A percentile compares a stretch with the other conserved stretches of the same genome.
phyloP scores from a whole-genome alignment of 2,329 filamentous ascomycete species.

The Botryotinia calthae region DNA sequence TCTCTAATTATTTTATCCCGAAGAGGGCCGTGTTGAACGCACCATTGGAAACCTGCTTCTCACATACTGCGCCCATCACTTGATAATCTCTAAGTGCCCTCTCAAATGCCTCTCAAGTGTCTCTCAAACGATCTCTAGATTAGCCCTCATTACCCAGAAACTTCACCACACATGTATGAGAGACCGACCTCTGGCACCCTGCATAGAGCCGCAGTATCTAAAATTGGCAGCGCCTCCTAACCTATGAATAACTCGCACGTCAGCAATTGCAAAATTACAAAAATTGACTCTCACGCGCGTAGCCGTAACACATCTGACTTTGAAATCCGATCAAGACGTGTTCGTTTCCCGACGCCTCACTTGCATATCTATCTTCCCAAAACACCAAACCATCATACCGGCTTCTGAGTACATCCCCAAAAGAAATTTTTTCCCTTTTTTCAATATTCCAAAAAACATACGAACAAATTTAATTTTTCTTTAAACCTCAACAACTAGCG shows the following conservation, averaged over 20 bases:
- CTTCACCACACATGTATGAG: neutral
- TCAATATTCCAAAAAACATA: no score
- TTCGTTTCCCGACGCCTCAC: neutral
- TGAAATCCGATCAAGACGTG: neutral
- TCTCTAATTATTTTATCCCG: neutral
- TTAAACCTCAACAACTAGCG: no score
- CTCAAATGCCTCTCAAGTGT: neutral
- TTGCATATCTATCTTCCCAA: neutral
- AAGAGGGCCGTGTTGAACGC: neutral
- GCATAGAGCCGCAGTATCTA: neutral
- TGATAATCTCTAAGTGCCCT: neutral
- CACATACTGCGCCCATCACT: neutral
- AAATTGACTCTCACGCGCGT: neutral
- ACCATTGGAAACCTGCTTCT: neutral
- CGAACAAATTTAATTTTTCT: no score
- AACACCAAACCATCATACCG: neutral
- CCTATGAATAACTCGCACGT: neutral
- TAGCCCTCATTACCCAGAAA: neutral
- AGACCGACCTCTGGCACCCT: neutral
- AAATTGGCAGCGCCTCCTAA: neutral
- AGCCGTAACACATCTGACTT: neutral
- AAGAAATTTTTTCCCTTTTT: neutral
- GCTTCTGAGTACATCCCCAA: neutral
- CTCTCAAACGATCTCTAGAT: neutral
- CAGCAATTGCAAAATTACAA: neutral